Percentiles rank a stretch among this genome's conserved stretches.
Evolutionary conservation across 139 green algal species (phyloP).

Genomic region (Limnomonas spitsbergensis): DNA sequence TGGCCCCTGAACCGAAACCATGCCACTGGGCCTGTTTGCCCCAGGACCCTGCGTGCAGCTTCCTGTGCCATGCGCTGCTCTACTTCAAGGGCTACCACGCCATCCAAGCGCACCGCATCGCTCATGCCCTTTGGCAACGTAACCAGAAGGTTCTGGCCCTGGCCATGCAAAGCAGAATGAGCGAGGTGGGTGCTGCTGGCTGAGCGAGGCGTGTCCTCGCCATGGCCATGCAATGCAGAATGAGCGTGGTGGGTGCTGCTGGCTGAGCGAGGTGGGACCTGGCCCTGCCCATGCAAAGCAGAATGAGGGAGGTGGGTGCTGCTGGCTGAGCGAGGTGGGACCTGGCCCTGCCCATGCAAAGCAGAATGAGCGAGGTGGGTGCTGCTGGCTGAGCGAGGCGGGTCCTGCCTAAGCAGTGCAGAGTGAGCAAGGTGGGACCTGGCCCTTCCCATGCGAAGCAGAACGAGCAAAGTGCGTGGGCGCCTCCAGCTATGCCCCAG

Average conservation of each 20-base stretch:
- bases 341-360: slow-evolving; percentile 79
- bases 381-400: slow-evolving; percentile 28
- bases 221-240: slow-evolving; percentile 62
- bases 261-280: slow-evolving; percentile 38
- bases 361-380: slow-evolving; percentile 8
- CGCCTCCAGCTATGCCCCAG: slow-evolving; percentile 23
- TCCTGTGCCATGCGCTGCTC: slow-evolving; percentile 69
- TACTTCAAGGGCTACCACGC: slow-evolving; percentile 80
- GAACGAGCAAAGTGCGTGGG: slow-evolving; percentile 1
- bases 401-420: slow-evolving; percentile 67
- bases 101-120: slow-evolving; percentile 84
- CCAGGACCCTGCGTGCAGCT: slow-evolving; percentile 67
- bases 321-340: slow-evolving; percentile 5
- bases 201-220: slow-evolving; percentile 54
- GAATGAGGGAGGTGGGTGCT: slow-evolving; percentile 30
- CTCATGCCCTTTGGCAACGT: slow-evolving; percentile 80
- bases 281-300: slow-evolving; percentile 73
- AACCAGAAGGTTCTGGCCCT: slow-evolving; percentile 78
- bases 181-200: slow-evolving; percentile 37
- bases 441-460: slow-evolving; percentile 72
- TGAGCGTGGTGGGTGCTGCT: slow-evolving; percentile 29
- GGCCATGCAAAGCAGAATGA: slow-evolving; percentile 60
- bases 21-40: background rate
- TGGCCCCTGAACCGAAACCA: background rate
- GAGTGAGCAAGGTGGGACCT: slow-evolving; percentile 37